These are phyloP conservation scores for Amphicarpaea edgeworthii DNA, from an alignment of 306 rosid species.

Conservation along the genomic window DNA sequence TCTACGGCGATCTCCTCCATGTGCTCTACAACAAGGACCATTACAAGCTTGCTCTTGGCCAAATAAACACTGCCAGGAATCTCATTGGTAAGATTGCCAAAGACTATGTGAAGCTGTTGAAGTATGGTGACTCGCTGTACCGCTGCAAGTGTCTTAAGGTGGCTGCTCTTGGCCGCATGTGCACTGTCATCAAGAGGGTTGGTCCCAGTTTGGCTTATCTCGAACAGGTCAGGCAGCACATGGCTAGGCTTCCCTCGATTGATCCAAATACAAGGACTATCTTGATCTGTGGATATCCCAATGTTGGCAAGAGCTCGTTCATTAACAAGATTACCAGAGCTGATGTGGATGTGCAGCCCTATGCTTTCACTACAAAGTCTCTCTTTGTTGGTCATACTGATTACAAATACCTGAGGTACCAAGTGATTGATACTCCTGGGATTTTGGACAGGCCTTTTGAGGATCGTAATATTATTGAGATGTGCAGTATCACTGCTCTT, in stretches of 20 bases:
- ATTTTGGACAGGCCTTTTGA: constrained; percentile 94
- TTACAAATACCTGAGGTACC: constrained; percentile 85
- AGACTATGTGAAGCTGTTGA: constrained; percentile 80
- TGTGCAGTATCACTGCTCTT: constrained; percentile 93
- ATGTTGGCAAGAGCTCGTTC: constrained; percentile 93
- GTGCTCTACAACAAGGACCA: constrained; percentile 93
- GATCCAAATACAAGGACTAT: constrained; percentile 83
- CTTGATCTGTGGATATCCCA: constrained; percentile 90
- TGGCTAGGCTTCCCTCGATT: constrained; percentile 92
- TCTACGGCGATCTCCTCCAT: constrained; percentile 85
- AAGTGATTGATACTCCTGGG: constrained; percentile 91
- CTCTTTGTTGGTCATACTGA: constrained; percentile 92
- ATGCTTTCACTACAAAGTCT: constrained; percentile 92
- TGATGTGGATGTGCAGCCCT: constrained; percentile 92
- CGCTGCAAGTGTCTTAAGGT: constrained; percentile 85
- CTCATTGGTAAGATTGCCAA: constrained; percentile 79
- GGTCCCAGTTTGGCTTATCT: constrained; percentile 92
- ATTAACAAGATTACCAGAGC: constrained; percentile 92
- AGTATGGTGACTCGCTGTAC: constrained; percentile 87
- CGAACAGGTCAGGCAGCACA: constrained; percentile 89
- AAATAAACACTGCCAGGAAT: constrained; percentile 85
- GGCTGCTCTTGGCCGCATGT: constrained; percentile 95
- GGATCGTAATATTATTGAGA: constrained; percentile 90
- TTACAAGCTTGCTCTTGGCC: constrained; percentile 96
- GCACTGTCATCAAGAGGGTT: constrained; percentile 85